Percentiles rank a stretch among this genome's conserved stretches.
phyloP scores from a whole-genome alignment of 306 rosid species.

The Alnus glutinosa region DNA sequence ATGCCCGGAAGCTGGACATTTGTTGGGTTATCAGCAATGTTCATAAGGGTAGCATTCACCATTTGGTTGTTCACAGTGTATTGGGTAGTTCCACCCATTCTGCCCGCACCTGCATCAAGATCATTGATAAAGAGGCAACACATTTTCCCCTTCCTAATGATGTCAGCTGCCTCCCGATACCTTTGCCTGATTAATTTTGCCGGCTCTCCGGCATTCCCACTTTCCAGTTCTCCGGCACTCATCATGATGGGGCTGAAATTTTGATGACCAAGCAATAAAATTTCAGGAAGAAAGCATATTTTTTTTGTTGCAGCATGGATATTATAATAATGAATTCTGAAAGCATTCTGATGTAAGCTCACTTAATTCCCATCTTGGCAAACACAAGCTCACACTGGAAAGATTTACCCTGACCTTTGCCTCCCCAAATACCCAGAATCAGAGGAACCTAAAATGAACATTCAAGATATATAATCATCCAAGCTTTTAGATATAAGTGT shows the following conservation, averaged over 20 bases:
- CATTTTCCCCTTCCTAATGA: constrained; percentile 58
- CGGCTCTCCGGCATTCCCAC: constrained; percentile 58
- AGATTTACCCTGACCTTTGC: constrained; percentile 58
- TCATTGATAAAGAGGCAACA: constrained; percentile 58
- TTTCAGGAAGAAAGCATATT: background rate
- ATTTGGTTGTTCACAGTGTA: constrained; percentile 67
- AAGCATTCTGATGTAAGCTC: constrained; percentile 10
- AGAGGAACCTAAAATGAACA: constrained; percentile 38
- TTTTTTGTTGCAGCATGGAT: background rate
- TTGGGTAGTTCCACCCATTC: constrained; percentile 59
- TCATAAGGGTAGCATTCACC: constrained; percentile 67
- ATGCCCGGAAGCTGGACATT: constrained; percentile 59
- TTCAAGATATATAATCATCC: background rate
- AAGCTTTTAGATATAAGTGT: background rate
- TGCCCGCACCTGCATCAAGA: constrained; percentile 66
- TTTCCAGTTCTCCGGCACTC: constrained; percentile 57
- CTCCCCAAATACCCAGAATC: constrained; percentile 54
- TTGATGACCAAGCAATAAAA: background rate
- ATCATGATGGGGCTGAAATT: constrained; percentile 51
- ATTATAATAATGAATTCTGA: background rate
- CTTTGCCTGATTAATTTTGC: constrained; percentile 51
- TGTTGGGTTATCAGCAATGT: constrained; percentile 65
- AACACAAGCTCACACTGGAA: constrained; percentile 58
- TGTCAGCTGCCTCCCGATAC: constrained; percentile 48
- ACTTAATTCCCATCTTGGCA: constrained; percentile 57